Conservation (phyloP, 2,329 filamentous ascomycete species). For the Chalaropsis ovoidea region DNA sequence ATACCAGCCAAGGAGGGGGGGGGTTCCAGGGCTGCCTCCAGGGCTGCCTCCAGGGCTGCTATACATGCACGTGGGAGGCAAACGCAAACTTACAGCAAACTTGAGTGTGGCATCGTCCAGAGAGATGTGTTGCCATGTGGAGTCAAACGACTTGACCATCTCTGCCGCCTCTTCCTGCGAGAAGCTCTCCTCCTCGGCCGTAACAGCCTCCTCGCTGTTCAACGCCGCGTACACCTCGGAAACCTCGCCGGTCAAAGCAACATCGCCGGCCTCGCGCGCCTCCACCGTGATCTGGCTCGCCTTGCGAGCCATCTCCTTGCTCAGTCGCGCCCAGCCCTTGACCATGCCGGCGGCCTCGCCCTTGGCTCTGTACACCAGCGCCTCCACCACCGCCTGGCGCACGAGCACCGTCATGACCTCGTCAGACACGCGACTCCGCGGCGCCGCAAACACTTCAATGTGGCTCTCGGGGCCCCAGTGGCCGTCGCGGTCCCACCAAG, state of each 20-base stretch:
- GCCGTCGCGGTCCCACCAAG: conserved; percentile 47
- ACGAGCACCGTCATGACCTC: conserved; percentile 39
- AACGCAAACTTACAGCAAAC: conserved; percentile 56
- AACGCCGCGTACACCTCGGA: conserved; percentile 32
- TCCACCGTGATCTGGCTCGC: conserved; percentile 35
- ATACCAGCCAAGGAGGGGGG: too few species aligned
- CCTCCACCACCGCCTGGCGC: conserved; percentile 45
- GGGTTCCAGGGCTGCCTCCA: too few species aligned
- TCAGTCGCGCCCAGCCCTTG: conserved; percentile 30
- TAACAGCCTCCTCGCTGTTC: conserved; percentile 29
- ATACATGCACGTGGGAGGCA: not conserved
- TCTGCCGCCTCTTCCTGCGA: conserved; percentile 34
- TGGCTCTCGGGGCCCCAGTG: conserved; percentile 42
- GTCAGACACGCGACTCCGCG: conserved; percentile 32
- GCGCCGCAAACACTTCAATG: conserved; percentile 37
- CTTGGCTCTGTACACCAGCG: conserved; percentile 35
- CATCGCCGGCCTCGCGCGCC: conserved; percentile 35
- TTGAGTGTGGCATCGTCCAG: conserved; percentile 52
- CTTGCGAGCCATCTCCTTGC: conserved; percentile 33
- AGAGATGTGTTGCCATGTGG: conserved; percentile 48
- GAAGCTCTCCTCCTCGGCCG: conserved; percentile 28
- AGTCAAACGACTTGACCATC: conserved; percentile 40
- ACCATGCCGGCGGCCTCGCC: conserved; percentile 30
- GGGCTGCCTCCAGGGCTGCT: not conserved
- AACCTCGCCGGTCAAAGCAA: conserved; percentile 35